Evolutionary conservation across 495 filamentous ascomycete genomes (phyloP), one percentile per base, ranked within the genome.

Genomic region (Penicillium coprophilum): DNA sequence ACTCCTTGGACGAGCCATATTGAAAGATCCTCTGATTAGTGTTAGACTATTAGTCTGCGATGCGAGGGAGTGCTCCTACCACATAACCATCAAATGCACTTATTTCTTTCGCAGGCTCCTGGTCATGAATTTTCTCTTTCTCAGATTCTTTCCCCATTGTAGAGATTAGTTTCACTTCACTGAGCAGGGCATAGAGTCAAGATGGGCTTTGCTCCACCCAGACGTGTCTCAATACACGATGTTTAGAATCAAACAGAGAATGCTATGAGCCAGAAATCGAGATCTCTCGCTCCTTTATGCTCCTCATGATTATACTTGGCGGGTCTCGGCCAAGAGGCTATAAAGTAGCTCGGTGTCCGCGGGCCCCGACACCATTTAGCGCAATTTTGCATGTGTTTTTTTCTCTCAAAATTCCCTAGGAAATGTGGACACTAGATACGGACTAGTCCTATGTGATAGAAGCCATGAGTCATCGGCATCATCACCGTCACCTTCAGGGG

Each of bases 1-100:
- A 55, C 15, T 48, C 53, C n/a, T 6, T 55, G 30, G 53, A 40
- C 9, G 53, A 38, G 20, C 53, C 53, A 55, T 48, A 55, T 1
- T 23, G 44, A 55, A 48, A 55, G 32, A 55, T 55, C 15, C 53
- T 46, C 53, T 55, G 23, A 7, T n/a, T 45, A 6, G 10, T 13
- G 10, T 44, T n/a, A 53, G 27, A 15, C 23, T 40, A 1, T 39
- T 11, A 12, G 32, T 8, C 21, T 40, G 15, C 23, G 21, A 41
- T 50, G 11, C 4, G 21, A 45, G 41, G 21, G 9, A 6, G 8
- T 23, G 21, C 0, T 5, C 24, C 4, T 30, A 46, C 44, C 19
- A 34, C 9, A 7, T 49, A 49, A 11, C 30, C 27, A 31, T 12
- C 2, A 23, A 20, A 34, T 13, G 44, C 24, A 28, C 7, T 8